A percentile compares a stretch with the other conserved stretches of the same genome.
These are phyloP conservation scores for Vanderwaltozyma yarrowii DNA, from an alignment of 805 yeast species.

Conservation along the genomic window DNA sequence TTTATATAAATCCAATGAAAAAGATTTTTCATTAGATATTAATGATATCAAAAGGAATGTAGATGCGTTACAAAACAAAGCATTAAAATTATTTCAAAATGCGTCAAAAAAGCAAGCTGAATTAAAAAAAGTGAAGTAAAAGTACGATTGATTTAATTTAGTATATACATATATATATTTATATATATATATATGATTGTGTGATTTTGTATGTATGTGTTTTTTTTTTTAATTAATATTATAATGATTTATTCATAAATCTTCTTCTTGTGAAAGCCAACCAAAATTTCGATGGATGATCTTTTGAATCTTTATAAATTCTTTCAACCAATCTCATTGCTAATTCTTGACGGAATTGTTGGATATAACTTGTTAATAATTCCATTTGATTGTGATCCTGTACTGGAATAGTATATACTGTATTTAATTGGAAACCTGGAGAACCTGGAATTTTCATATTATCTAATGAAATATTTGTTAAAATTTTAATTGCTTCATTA, in stretches of 20 bases:
- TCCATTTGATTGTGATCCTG: constrained; percentile 66
- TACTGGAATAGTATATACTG: constrained; percentile 60
- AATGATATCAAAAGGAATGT: constrained; percentile 53
- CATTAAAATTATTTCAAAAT: constrained; percentile 54
- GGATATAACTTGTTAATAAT: constrained; percentile 67
- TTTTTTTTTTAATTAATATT: constrained; percentile 1
- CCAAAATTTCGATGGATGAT: constrained; percentile 84
- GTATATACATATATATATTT: constrained; percentile 30
- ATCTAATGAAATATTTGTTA: constrained; percentile 81
- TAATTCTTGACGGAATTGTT: constrained; percentile 92
- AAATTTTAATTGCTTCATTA: constrained; percentile 52
- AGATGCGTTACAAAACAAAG: constrained; percentile 59
- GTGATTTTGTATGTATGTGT: neutral
- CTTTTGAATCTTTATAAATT: constrained; percentile 50
- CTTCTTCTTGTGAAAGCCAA: constrained; percentile 88
- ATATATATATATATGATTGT: constrained; percentile 88
- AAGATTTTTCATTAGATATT: constrained; percentile 36
- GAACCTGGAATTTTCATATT: constrained; percentile 91
- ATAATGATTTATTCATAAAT: constrained; percentile 73
- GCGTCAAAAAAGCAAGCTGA: constrained; percentile 11
- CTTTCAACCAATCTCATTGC: constrained; percentile 69
- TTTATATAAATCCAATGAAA: constrained; percentile 43
- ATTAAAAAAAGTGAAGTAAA: neutral
- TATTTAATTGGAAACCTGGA: constrained; percentile 84
- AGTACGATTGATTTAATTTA: neutral